Evolutionary conservation across 2,329 filamentous ascomycete genomes (phyloP), one percentile per base, ranked within the genome.

Genomic region (Aquanectria penicillioides): DNA sequence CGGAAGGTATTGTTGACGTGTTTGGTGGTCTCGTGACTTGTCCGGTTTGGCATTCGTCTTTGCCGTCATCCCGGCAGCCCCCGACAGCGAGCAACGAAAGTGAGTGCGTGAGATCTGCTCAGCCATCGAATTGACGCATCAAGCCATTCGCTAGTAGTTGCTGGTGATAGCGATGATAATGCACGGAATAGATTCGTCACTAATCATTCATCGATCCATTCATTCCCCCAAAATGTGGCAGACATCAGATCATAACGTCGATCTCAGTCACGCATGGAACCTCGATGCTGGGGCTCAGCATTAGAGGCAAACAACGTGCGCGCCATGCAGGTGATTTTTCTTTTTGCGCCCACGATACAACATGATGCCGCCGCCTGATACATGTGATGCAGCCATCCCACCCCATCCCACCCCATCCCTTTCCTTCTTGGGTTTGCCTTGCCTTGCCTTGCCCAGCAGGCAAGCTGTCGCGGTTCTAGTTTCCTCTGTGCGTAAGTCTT

Each of bases 11-110:
- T 52, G 22, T 56, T 41, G 43, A 55, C 34, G 38, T 13, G 10
- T 46, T 17, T 34, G 15, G 28, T 52, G 26, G 51, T 56, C 60
- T 58, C 57, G 59, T 59, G 62, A 50, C 28, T 41, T 13, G 40
- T 40, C 33, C n/a, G n/a, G n/a, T n/a, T n/a, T n/a, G 41, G n/a
- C 20, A 33, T 18, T 25, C 15, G 12, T 15, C 28, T 51, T 9
- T 8, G 23, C 36, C 20, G 36, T 51, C 28, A 25, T 51, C 20
- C 36, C 18, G 26, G 36, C 25, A 18, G 20, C 26, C 36, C 26
- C 46, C 12, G 23, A 28, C 11, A 46, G 8, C 22, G 28, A 23
- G 17, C 41, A 20, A 5, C 15, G n/a, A 44, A 15, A 20, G 9
- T 13, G 17, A 18, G 10, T 12, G n/a, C 41, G 23, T 12, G n/a